Conservation (phyloP, 345 rosid species). For the Garcia nutans region DNA sequence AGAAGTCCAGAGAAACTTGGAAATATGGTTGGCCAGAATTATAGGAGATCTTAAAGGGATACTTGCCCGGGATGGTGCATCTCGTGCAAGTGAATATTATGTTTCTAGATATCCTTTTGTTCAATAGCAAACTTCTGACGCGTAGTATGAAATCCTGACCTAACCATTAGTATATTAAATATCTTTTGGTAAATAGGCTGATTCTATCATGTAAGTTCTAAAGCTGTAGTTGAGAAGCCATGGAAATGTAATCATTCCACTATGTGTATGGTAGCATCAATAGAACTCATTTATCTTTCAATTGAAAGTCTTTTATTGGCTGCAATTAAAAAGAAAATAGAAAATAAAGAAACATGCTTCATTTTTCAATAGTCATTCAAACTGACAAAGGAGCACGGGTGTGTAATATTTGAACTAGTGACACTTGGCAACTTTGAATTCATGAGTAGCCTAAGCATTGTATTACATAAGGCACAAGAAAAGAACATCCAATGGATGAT, state of each 20-base stretch:
- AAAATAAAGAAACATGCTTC: too few relatives aligned
- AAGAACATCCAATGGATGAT: too few relatives aligned
- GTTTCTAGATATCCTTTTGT: slow-evolving; percentile 69
- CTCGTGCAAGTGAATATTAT: slow-evolving; percentile 63
- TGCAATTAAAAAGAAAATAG: too few relatives aligned
- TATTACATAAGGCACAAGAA: too few relatives aligned
- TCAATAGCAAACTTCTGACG: slow-evolving; percentile 44
- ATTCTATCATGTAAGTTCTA: slow-evolving; percentile 15
- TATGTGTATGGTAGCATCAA: background rate
- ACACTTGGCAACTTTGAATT: too few relatives aligned
- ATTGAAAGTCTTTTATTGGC: background rate
- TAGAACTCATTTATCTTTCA: background rate
- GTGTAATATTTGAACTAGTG: too few relatives aligned
- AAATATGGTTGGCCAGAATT: slow-evolving; percentile 90
- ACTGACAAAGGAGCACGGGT: too few relatives aligned
- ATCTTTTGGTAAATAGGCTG: slow-evolving; percentile 27
- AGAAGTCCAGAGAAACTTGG: slow-evolving; percentile 84
- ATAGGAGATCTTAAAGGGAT: slow-evolving; percentile 91
- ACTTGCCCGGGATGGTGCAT: slow-evolving; percentile 68
- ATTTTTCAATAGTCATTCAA: too few relatives aligned
- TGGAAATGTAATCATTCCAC: background rate
- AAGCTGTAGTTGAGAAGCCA: background rate
- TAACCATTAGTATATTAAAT: slow-evolving; percentile 16
- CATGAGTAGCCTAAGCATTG: too few relatives aligned
- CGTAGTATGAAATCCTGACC: slow-evolving; percentile 16